Percentiles rank a stretch among this genome's conserved stretches.
phyloP scores from a whole-genome alignment of 164 flowering plant genomes.

The Santalum album region DNA sequence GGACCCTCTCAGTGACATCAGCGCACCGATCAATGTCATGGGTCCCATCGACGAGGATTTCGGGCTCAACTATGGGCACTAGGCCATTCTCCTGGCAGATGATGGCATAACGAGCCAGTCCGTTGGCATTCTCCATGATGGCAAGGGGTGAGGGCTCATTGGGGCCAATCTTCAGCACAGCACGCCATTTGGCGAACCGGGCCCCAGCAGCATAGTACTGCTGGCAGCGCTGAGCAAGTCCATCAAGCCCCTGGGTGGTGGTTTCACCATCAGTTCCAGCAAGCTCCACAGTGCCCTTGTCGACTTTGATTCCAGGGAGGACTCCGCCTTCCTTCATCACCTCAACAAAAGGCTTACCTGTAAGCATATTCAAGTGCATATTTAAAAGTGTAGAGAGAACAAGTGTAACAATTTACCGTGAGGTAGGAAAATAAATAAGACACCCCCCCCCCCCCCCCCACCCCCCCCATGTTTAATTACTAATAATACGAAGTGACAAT shows the following conservation, averaged over 20 bases:
- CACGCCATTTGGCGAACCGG: constrained; percentile 75
- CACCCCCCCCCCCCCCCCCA: no score
- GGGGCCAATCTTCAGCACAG: constrained; percentile 66
- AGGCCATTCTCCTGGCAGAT: constrained; percentile 76
- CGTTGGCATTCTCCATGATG: constrained; percentile 65
- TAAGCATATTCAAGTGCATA: no score
- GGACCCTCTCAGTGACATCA: constrained; percentile 62
- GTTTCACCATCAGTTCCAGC: constrained; percentile 77
- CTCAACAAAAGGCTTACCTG: constrained; percentile 72
- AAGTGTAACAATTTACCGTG: no score
- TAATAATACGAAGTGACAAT: no score
- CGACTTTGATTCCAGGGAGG: constrained; percentile 78
- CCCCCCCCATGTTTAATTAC: no score
- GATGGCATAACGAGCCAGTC: constrained; percentile 64
- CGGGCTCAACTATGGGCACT: constrained; percentile 80
- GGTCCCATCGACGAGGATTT: constrained; percentile 68
- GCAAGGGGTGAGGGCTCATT: constrained; percentile 63
- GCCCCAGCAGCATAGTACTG: constrained; percentile 68
- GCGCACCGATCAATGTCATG: constrained; percentile 63
- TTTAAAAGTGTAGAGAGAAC: no score
- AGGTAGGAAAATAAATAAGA: no score
- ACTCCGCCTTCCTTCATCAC: constrained; percentile 65
- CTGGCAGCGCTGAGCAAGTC: constrained; percentile 54
- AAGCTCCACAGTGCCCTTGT: constrained; percentile 75
- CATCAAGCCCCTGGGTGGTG: constrained; percentile 76